Base-by-base conservation (phyloP, 768 basidiomycete species). In the Termitomyces sp. region DNA sequence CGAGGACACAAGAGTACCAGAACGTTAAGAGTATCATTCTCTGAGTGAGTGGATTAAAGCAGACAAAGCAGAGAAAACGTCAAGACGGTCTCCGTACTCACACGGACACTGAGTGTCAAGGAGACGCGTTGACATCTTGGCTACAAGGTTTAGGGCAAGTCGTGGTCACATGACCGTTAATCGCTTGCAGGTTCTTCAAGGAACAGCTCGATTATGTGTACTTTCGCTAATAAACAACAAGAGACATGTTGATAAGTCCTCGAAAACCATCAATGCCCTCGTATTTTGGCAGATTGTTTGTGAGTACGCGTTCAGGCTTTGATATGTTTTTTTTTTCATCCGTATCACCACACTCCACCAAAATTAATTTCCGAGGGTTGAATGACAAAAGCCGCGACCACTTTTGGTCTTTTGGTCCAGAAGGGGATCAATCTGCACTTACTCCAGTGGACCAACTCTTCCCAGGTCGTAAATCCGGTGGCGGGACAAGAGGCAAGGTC, bases 391-490 rank as follows among this genome's bases (percentile, higher is more conserved):
- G 42, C 51, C 22, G 65, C 64, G 29, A 63, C 58, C n/a, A n/a
- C n/a, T n/a, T n/a, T n/a, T n/a, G n/a, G 18, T 28, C 62, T 16
- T 63, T 39, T 36, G 65, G 64, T 6, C 2, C 16, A 16, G 70
- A 70, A 34, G 70, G 69, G 2, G 67, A 68, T 5, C 65, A 50
- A 39, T n/a, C 63, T 20, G 44, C 50, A 8, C 61, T 68, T 3
- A 80, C 81, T 36, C 68, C 77, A 1, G 46, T 67, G 8, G 76
- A 77, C 3, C 70, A 73, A 41, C 31, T 60, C 2, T 79, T 79
- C 56, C 63, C 72, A 2, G 77, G 77, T 2, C 72, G 82, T 4
- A 60, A 62, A 0, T 71, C 70, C 0, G 82, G 82, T 10, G 83
- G 83, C 0, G 83, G 72, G 9, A 74, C 71, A 3, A 69, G 83